Evolutionary conservation across 768 basidiomycete species (phyloP).

Genomic region (Chalciporus chontae): DNA sequence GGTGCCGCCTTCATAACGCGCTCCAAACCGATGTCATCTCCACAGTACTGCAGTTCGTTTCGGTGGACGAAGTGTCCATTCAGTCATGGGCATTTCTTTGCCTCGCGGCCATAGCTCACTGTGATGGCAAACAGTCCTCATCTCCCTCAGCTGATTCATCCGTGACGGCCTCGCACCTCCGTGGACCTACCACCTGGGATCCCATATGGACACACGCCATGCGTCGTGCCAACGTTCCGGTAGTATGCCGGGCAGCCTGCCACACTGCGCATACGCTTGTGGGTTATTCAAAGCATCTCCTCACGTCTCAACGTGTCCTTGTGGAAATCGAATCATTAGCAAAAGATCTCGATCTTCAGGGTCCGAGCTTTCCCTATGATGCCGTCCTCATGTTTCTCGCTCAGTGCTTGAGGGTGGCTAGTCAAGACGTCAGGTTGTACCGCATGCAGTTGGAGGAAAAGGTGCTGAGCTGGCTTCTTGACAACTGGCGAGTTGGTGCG

Average conservation of each 20-base stretch:
- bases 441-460: slow-evolving; percentile 86
- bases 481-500: slow-evolving; percentile 58
- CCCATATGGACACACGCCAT: slow-evolving; percentile 80
- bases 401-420: slow-evolving; percentile 64
- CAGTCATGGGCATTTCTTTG: slow-evolving; percentile 88
- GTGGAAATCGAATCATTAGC: slow-evolving; percentile 75
- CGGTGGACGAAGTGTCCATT: slow-evolving; percentile 56
- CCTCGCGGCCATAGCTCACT: slow-evolving; percentile 66
- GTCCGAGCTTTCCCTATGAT: slow-evolving; percentile 82
- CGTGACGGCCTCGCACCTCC: neutral
- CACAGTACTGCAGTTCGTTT: slow-evolving; percentile 56
- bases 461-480: slow-evolving; percentile 75
- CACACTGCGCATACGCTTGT: slow-evolving; percentile 62
- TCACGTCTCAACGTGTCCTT: slow-evolving; percentile 57
- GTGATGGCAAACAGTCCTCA: slow-evolving; percentile 31
- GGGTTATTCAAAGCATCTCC: slow-evolving; percentile 35
- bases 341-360: slow-evolving; percentile 87
- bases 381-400: slow-evolving; percentile 84
- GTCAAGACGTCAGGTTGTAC: slow-evolving; percentile 79
- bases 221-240: slow-evolving; percentile 64
- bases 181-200: slow-evolving; percentile 57
- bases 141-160: slow-evolving; percentile 1
- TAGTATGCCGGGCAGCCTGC: slow-evolving; percentile 76
- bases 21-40: slow-evolving; percentile 56
- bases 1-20: slow-evolving; percentile 55